Evolutionary conservation across 2,329 filamentous ascomycete species (phyloP), one percentile per base, ranked within the genome.

Genomic region (Cryphonectria parasitica): DNA sequence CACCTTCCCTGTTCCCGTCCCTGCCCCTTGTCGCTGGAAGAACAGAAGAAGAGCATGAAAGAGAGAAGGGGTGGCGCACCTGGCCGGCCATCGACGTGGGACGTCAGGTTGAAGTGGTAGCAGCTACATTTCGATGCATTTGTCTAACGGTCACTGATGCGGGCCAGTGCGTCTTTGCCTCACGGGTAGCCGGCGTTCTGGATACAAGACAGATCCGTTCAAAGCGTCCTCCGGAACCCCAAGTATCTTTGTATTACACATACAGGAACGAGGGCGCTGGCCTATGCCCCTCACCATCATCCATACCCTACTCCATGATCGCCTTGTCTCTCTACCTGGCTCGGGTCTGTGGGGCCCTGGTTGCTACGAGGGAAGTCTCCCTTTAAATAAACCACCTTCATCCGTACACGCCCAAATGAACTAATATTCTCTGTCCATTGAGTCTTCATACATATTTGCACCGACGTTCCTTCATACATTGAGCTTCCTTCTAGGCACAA

Each of bases 131-230:
- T 43, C 58, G 62, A 58, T 65, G 45, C 43, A 11, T n/a, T n/a
- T n/a, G 10, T 28, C 31, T 45, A 68, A 66, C 60, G 69, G 69
- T 54, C 64, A 17, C 61, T 34, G 52, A 52, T 61, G 34, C 64
- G 58, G 69, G 64, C 54, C 69, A 70, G 65, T 70, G 65, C 65
- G 45, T 70, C 36, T 61, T 5, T 31, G 31, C 31, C 58, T 61
- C 17, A 15, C 28, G 34, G 34, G 8, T 39, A 19, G 45, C 34
- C 58, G 19, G 17, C 0, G 58, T n/a, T 34, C 31, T n/a, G 34
- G 31, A 17, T 49, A 49, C 58, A 39, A n/a, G 58, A 34, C 58
- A 22, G 31, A 39, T 61, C 10, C 15, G 58, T 65, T 0, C 49
- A 60, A 28, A 45, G n/a, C n/a, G 22, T 49, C 13, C 52, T 28